Evolutionary conservation across 2,329 filamentous ascomycete species (phyloP).

Genomic region (Lasiodiplodia sp.): DNA sequence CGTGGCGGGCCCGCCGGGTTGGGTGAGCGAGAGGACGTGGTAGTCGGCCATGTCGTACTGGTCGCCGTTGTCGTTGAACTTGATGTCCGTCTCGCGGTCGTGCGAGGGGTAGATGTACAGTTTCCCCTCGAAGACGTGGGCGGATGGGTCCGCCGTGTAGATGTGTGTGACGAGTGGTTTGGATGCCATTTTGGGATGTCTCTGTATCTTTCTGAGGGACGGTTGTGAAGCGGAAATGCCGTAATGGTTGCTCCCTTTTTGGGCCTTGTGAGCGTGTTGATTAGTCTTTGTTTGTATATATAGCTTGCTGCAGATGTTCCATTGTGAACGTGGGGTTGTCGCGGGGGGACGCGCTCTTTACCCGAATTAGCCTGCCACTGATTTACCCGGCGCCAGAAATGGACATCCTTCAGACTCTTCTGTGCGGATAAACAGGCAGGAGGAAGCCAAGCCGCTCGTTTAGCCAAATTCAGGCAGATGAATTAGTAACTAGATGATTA

Average conservation of each 20-base stretch:
- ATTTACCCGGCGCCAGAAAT: conserved; percentile 11
- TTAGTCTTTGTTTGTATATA: not conserved
- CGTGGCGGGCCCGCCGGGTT: conserved; percentile 62
- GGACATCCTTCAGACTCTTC: not conserved
- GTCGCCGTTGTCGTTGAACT: conserved; percentile 83
- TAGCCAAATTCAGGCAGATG: not conserved
- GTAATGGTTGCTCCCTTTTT: not conserved
- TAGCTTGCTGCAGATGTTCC: not conserved
- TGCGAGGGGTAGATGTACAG: conserved; percentile 84
- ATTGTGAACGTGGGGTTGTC: not conserved
- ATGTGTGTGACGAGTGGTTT: conserved; percentile 74
- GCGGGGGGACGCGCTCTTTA: conserved; percentile 11
- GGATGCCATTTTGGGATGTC: not conserved
- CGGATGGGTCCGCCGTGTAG: conserved; percentile 82
- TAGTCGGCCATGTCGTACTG: conserved; percentile 88
- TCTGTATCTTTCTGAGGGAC: not conserved
- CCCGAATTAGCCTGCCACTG: conserved; percentile 6
- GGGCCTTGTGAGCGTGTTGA: not conserved
- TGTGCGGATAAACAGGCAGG: conserved; percentile 41
- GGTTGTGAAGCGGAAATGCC: not conserved
- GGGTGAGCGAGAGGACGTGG: conserved; percentile 74
- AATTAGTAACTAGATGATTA: not conserved
- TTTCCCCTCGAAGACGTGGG: conserved; percentile 77
- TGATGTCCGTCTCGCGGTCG: conserved; percentile 76
- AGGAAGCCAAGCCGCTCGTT: not conserved